Evolutionary conservation across 148 eudicot species (phyloP).

Genomic region (Cornus suecica): DNA sequence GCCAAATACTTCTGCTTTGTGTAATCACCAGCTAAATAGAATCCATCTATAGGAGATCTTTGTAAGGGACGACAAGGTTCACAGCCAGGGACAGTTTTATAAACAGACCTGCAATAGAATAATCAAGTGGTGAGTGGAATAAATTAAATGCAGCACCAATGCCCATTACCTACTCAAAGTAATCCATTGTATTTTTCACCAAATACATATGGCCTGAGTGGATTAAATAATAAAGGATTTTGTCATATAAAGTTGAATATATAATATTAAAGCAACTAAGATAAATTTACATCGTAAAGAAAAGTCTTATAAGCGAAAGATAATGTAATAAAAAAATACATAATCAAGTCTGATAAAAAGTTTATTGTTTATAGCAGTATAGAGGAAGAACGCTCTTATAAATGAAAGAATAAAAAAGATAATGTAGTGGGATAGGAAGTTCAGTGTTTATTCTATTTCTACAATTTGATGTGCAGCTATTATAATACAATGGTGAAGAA

Average conservation of each 20-base stretch:
- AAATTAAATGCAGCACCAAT: not conserved
- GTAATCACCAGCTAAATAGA: conserved; percentile 96
- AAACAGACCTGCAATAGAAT: conserved; percentile 68
- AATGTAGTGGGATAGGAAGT: not conserved
- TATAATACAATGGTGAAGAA: not conserved
- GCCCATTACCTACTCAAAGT: not conserved
- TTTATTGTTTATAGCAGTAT: not conserved
- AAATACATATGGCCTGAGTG: not conserved
- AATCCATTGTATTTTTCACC: not conserved
- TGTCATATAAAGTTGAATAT: not conserved
- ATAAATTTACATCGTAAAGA: not conserved
- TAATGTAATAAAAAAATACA: not conserved
- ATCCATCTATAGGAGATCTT: conserved; percentile 87
- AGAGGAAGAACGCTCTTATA: no score
- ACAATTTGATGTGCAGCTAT: not conserved
- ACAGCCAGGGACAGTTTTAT: conserved; percentile 82
- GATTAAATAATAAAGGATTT: not conserved
- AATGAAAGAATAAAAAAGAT: not conserved
- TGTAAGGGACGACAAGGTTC: conserved; percentile 97
- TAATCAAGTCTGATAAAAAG: not conserved
- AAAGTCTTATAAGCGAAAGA: not conserved
- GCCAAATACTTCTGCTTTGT: conserved; percentile 98
- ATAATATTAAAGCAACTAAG: not conserved
- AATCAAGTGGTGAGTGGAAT: not conserved
- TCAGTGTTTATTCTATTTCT: not conserved